Percentiles rank a stretch among this genome's conserved stretches.
Conservation (phyloP, 305 asterid genomes). For the Coffea humblotiana region DNA sequence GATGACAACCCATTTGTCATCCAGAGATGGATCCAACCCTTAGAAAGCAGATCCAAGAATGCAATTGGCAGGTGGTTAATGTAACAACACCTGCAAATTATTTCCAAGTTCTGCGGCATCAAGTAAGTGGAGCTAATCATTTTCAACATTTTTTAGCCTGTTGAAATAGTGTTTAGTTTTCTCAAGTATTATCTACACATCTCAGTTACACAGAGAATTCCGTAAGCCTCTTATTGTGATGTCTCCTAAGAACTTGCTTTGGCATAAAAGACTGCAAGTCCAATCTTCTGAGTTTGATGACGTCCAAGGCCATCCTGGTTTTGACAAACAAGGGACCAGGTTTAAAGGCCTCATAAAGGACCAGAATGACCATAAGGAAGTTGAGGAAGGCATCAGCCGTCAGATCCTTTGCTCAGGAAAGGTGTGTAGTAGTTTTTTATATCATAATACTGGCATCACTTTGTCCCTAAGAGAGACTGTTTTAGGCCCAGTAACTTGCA, state of each 20-base stretch:
- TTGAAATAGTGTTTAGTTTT: constrained; percentile 16
- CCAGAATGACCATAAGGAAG: constrained; percentile 71
- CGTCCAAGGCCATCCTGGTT: constrained; percentile 91
- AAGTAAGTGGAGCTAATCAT: constrained; percentile 31
- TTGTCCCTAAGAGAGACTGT: too few species aligned
- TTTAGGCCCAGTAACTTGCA: too few species aligned
- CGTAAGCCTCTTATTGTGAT: constrained; percentile 92
- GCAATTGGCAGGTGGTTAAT: constrained; percentile 99
- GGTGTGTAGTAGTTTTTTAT: too few species aligned
- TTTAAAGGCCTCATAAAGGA: constrained; percentile 94
- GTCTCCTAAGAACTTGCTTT: constrained; percentile 90
- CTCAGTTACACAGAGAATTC: constrained; percentile 85
- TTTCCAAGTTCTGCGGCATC: constrained; percentile 90
- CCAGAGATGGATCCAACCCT: constrained; percentile 95
- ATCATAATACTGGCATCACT: too few species aligned
- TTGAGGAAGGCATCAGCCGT: constrained; percentile 83
- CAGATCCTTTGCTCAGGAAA: constrained; percentile 93
- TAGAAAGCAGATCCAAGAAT: constrained; percentile 86
- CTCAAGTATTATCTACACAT: constrained; percentile 25
- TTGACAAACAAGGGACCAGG: constrained; percentile 97
- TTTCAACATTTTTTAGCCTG: neutral
- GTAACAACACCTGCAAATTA: constrained; percentile 96
- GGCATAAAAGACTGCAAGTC: constrained; percentile 92
- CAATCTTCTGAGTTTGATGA: constrained; percentile 84
- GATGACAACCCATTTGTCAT: constrained; percentile 85